Evolutionary conservation across 352 stramenopile species (phyloP), one percentile per base, ranked within the genome.

Genomic region (Pythium periplocum): DNA sequence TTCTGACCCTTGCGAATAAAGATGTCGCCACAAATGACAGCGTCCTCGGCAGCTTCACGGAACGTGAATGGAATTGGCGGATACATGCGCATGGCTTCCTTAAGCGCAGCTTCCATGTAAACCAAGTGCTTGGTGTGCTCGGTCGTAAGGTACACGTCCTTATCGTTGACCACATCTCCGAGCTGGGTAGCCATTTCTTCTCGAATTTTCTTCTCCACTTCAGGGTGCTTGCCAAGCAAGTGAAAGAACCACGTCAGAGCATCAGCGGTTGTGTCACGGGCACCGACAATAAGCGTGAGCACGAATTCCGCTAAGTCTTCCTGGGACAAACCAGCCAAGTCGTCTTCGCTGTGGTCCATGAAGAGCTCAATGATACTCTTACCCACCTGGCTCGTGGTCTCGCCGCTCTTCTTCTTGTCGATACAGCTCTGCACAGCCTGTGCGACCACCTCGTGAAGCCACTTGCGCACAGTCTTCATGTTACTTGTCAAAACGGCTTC

Each of bases 191-290:
- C 33, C 30, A 87, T 60, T 40, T 88, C 78, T 30, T 75, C 57
- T 2, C 67, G 61, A 33, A 87, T 64, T 12, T 73, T 69, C 0
- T 57, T 54, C 38, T 67, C 46, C 1, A 85, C 72, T 30, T 76
- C 55, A 11, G 79, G 83, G 56, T 90, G 62, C 17, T 66, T 71
- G 45, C 74, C 73, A 9, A 94, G 62, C 59, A 80, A 72, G 48
- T 84, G 72, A 34, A 93, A 62, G 8, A 84, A 66, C 83, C 83
- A 93, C 40, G 62, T 71, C 30, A 93, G 47, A 26, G 80, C 75
- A 51, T 53, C 68, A 2, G 83, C 76, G 2, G 83, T 92, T 1
- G 75, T 93, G 52, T 92, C 83, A 38, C 78, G 69, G 4, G 83
- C 83, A n/a, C 75, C 83, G 12, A 82, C 48, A 33, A 94, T 56